phyloP scores from a whole-genome alignment of 352 stramenopile genomes.

The Globisporangium iwayamae region DNA sequence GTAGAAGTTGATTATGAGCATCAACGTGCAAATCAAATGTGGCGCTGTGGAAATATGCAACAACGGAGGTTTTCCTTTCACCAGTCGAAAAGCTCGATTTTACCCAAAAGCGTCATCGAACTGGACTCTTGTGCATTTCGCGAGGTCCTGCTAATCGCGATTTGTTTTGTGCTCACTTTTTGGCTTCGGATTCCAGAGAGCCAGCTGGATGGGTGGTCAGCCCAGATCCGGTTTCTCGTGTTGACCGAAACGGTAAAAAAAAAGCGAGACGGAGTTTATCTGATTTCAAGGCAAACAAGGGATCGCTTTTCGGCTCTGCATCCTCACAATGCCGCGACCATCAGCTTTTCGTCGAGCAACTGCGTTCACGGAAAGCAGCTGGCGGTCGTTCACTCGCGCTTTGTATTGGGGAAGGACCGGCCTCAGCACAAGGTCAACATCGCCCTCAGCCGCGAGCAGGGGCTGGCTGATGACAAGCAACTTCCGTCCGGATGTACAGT shows the following conservation, averaged over 20 bases:
- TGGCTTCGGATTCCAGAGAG: background rate
- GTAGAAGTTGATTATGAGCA: too few relatives aligned
- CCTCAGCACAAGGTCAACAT: background rate
- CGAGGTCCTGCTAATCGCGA: background rate
- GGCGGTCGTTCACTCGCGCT: background rate
- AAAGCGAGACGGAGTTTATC: background rate
- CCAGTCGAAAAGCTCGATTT: too few relatives aligned
- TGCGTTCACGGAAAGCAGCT: constrained; percentile 1
- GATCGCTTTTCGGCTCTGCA: too few relatives aligned
- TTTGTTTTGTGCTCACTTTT: background rate
- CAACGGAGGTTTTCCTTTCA: too few relatives aligned
- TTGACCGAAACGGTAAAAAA: background rate
- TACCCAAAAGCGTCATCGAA: too few relatives aligned
- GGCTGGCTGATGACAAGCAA: background rate
- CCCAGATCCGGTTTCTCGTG: background rate
- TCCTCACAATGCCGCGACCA: background rate
- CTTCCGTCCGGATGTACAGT: background rate
- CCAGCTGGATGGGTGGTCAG: background rate
- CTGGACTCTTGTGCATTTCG: background rate
- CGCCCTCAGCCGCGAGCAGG: too few relatives aligned
- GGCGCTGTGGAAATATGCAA: too few relatives aligned
- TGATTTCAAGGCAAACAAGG: background rate
- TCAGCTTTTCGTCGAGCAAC: too few relatives aligned
- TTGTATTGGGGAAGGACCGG: background rate
- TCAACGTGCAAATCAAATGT: too few relatives aligned